Base-by-base conservation (phyloP, 352 stramenopile genomes). In the Phytophthora ramorum region DNA sequence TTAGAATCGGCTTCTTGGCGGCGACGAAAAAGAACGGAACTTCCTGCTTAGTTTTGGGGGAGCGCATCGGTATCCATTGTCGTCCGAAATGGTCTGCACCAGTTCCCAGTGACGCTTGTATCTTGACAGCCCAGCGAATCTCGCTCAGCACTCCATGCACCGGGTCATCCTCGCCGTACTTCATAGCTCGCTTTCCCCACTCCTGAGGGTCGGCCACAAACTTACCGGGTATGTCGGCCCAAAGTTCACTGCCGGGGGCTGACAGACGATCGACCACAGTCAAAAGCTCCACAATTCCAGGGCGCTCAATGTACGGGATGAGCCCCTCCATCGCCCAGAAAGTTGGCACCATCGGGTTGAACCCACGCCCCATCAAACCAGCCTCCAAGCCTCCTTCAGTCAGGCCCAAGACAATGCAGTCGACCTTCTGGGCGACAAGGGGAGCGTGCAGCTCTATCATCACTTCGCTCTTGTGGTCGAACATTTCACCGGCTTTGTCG, bases 81-180 rank as follows among this genome's bases (percentile, higher is more conserved):
- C 69, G 64, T 0, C 69, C 69, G 52, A 72, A 81, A 17, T 79
- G 45, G n/a, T 67, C 49, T 12, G 34, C 43, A 37, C 57, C 40
- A 7, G 58, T 7, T 9, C 58, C 51, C 43, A 77, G 26, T 4
- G 63, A 55, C 13, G 58, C 50, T 20, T 58, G 20, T 37, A 77
- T 43, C 14, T 67, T 14, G 22, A 83, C 34, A 7, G 58, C 12
- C 72, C 66, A 81, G 8, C 8, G 3, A 8, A 47, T 57, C 7
- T 57, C 19, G 28, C 50, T 50, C 58, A 84, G 46, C n/a, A 81
- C 69, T 32, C 75, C 75, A 2, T 75, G 45, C 6, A 63, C 14
- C 10, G 72, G 71, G 41, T 84, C 69, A 12, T 79, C 64, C 17
- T 84, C 75, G 4, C 75, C 72, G 30, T 79, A 76, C 30, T 71